Evolutionary conservation across 257 asterid genomes (phyloP).

Genomic region (Coffea canephora): DNA sequence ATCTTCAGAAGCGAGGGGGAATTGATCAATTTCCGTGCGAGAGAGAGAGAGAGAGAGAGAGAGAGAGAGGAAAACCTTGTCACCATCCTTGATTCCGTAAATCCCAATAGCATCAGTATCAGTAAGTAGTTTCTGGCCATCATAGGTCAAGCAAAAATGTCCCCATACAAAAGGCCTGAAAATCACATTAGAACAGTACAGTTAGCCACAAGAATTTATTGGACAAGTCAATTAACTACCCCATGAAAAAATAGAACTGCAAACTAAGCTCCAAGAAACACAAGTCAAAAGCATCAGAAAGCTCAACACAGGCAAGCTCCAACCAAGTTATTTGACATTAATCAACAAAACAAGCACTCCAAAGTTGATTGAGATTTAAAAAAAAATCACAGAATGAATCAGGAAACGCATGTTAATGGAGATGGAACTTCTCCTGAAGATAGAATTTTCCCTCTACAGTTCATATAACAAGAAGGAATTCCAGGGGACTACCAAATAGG

Average conservation of each 20-base stretch:
- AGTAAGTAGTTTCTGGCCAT: constrained; percentile 52
- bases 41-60: not conserved
- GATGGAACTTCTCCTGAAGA: not conserved
- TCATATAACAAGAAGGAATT: not conserved
- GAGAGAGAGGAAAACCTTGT: constrained; percentile 47
- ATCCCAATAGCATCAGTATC: constrained; percentile 52
- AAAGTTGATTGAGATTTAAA: not conserved
- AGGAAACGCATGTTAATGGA: not conserved
- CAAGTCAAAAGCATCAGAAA: not conserved
- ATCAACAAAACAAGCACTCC: not conserved
- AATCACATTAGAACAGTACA: not conserved
- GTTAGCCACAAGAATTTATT: not conserved
- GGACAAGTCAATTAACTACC: not conserved
- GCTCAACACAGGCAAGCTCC: not conserved
- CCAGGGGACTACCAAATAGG: not conserved
- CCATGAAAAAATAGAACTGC: not conserved
- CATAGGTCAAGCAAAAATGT: constrained; percentile 72
- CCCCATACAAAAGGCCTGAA: constrained; percentile 56
- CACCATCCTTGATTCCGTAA: constrained; percentile 72
- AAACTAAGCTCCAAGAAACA: not conserved
- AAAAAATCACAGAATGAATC: not conserved
- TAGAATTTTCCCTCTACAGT: not conserved
- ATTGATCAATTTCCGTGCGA: not conserved
- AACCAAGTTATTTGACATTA: not conserved
- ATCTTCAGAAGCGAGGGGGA: not conserved